Base-by-base conservation (phyloP, 1,139 yeast genomes). In the Suhomyces guaymorum region DNA sequence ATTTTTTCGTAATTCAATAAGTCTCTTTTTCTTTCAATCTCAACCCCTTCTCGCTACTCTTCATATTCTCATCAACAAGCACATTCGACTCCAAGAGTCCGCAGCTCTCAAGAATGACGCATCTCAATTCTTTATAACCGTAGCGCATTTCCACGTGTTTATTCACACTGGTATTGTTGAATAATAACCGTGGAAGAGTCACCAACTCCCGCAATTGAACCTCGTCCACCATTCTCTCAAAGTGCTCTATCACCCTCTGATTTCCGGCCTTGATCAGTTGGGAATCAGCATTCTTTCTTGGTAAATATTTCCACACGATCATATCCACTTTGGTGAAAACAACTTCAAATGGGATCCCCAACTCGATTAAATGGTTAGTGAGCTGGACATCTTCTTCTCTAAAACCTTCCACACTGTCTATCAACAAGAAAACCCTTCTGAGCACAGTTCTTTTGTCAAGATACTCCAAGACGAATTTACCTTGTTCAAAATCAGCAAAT, bases 291-390 rank as follows among this genome's bases (percentile, higher is more conserved):
- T 41, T 32, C 18, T 45, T 33, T 30, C 28, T 39, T 12, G 43
- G 44, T 52, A 55, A 48, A 32, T 35, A 38, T 32, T 54, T 59
- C 11, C 50, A 44, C 11, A 68, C 51, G 8, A 80, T 51, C 38
- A 72, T 71, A 52, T 87, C 95, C 30, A 80, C 73, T 52, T 88
- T 88, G 15, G 95, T 88, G 54, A 86, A 76, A 0, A 88, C 73
- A 4, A 88, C 57, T 43, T 85, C 92, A 60, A 82, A 85, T 0
- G 85, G 78, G 2, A 81, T 66, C 0, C 92, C 95, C 32, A 61
- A 51, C 2, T 63, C 63, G 1, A 62, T 63, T 30, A 89, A 58
- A 36, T 73, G 63, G 4, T 70, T 70, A 2, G 86, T 55, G 11
- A 86, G 67, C 26, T 58, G 46, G 18, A 64, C 57, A 51, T 89